Percentiles rank a stretch among this genome's conserved stretches.
These are phyloP conservation scores for Nakazawaea ernobii DNA, from an alignment of 805 yeast species.

Conservation along the genomic window DNA sequence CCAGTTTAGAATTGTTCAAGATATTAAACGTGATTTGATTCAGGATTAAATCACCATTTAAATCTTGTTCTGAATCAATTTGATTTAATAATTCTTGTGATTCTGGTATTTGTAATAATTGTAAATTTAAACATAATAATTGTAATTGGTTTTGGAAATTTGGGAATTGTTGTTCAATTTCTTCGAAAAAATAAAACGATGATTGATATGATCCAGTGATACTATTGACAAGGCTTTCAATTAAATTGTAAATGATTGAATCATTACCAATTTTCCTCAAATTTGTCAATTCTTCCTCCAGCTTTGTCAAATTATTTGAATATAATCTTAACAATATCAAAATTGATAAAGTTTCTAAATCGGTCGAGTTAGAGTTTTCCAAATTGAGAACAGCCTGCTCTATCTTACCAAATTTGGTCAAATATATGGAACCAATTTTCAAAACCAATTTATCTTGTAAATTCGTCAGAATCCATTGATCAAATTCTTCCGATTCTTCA, in stretches of 20 bases:
- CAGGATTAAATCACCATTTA: constrained; percentile 45
- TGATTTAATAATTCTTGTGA: constrained; percentile 59
- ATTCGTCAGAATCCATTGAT: constrained; percentile 1
- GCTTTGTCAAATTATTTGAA: constrained; percentile 37
- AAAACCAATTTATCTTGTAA: constrained; percentile 20
- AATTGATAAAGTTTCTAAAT: constrained; percentile 31
- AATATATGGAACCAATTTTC: constrained; percentile 34
- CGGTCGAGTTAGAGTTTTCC: constrained; percentile 23
- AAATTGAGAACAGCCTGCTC: constrained; percentile 37
- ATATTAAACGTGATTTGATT: constrained; percentile 60
- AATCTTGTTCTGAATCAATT: constrained; percentile 21
- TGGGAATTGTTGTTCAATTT: constrained; percentile 55
- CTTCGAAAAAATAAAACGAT: constrained; percentile 70
- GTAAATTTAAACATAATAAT: constrained; percentile 70
- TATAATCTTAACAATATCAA: constrained; percentile 34
- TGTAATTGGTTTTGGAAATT: constrained; percentile 50
- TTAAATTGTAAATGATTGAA: constrained; percentile 67
- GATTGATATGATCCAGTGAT: constrained; percentile 33
- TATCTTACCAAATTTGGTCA: constrained; percentile 31
- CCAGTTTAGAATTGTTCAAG: constrained; percentile 39
- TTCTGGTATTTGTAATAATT: constrained; percentile 76
- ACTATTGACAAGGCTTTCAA: constrained; percentile 67
- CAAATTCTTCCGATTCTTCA: constrained; percentile 6
- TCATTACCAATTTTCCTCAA: constrained; percentile 56
- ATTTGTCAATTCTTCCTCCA: constrained; percentile 35